Percentiles rank a stretch among this genome's conserved stretches.
These are phyloP conservation scores for Populus deltoides DNA, from an alignment of 345 rosid species.

Conservation along the genomic window DNA sequence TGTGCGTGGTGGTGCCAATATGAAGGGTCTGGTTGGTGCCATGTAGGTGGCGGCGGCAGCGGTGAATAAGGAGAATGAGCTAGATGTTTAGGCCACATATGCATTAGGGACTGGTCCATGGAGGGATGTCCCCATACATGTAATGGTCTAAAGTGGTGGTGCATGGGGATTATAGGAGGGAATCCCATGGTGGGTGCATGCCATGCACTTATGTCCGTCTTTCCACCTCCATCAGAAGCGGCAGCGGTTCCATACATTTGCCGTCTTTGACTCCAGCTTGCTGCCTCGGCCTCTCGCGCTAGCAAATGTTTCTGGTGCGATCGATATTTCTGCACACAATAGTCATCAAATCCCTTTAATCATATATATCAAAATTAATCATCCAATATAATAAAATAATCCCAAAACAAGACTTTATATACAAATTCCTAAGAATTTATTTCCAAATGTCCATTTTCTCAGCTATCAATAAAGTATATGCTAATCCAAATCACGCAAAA, in stretches of 20 bases:
- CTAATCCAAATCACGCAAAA: too few species aligned
- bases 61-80: conserved; percentile 31
- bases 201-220: conserved; percentile 51
- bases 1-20: conserved; percentile 61
- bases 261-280: conserved; percentile 69
- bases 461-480: too few species aligned
- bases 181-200: conserved; percentile 69
- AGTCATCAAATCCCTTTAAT: neutral
- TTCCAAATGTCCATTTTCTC: too few species aligned
- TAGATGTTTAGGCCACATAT: conserved; percentile 72
- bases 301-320: conserved; percentile 80
- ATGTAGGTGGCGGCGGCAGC: conserved; percentile 33
- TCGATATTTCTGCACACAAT: conserved; percentile 65
- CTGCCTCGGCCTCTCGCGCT: conserved; percentile 83
- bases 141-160: conserved; percentile 63
- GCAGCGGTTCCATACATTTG: conserved; percentile 48
- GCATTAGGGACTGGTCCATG: conserved; percentile 35
- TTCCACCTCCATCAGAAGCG: conserved; percentile 37
- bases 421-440: too few species aligned
- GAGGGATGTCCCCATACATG: conserved; percentile 93
- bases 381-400: neutral
- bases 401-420: neutral
- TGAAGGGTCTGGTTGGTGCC: conserved; percentile 38
- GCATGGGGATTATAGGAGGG: conserved; percentile 49
- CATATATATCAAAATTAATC: neutral